Percentiles rank a stretch among this genome's conserved stretches.
Evolutionary conservation across 225 moss, liverwort and hornwort genomes (phyloP).

Genomic region (Anthoceros angustus): DNA sequence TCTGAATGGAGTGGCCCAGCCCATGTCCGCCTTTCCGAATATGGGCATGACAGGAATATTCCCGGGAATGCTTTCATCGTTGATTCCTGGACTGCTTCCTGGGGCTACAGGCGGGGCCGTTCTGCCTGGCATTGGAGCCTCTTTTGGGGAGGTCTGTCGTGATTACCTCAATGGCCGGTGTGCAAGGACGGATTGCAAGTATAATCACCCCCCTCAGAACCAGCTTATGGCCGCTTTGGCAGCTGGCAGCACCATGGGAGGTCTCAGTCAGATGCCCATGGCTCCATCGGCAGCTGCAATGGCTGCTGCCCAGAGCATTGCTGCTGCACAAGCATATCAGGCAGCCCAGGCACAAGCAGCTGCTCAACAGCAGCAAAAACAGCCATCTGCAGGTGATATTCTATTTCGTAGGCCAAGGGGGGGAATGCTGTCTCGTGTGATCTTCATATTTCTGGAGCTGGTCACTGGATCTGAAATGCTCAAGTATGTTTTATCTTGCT

Average conservation of each 20-base stretch:
- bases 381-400: conserved; percentile 9
- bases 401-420: neutral
- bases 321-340: conserved; percentile 96
- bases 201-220: conserved; percentile 37
- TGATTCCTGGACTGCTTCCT: conserved; percentile 60
- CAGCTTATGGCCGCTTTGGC: conserved; percentile 43
- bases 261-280: conserved; percentile 99
- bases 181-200: conserved; percentile 38
- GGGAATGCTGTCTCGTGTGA: neutral
- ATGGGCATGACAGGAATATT: conserved; percentile 57
- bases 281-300: conserved; percentile 97
- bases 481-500: neutral
- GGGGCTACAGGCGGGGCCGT: conserved; percentile 64
- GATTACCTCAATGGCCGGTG: conserved; percentile 45
- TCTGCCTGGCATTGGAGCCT: conserved; percentile 38
- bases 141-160: conserved; percentile 44
- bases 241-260: conserved; percentile 96
- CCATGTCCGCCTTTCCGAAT: conserved; percentile 46
- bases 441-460: neutral
- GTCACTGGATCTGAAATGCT: neutral
- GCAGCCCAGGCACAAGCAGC: conserved; percentile 54
- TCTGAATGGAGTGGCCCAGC: conserved; percentile 64
- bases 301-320: conserved; percentile 99
- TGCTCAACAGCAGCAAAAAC: conserved; percentile 60
- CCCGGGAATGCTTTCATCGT: conserved; percentile 76